Evolutionary conservation across 2,329 filamentous ascomycete species (phyloP).

Genomic region (Microsporum canis): DNA sequence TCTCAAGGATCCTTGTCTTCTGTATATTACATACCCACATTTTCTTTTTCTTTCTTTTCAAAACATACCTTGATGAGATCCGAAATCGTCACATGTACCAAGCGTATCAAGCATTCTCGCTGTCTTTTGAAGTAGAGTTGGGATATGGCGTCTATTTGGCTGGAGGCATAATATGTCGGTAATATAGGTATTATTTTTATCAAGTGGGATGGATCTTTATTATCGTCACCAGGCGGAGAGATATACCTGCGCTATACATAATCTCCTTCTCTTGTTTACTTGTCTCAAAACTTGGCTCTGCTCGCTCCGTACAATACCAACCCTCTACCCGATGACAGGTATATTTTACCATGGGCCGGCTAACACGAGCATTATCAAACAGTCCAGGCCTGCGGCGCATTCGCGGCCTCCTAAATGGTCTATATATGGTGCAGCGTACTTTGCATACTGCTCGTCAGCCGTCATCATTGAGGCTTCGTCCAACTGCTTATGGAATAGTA

Average conservation of each 20-base stretch:
- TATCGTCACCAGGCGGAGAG: neutral
- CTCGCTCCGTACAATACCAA: neutral
- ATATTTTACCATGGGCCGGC: neutral
- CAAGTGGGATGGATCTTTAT: neutral
- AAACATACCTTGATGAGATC: neutral
- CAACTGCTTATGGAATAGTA: neutral
- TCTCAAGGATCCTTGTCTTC: neutral
- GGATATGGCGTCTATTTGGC: conserved; percentile 1
- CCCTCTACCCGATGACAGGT: neutral
- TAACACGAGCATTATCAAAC: neutral
- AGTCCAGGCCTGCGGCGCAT: neutral
- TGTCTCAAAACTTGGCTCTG: neutral
- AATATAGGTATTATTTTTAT: neutral
- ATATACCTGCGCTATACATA: neutral
- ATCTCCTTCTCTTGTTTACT: neutral
- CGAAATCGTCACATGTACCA: neutral
- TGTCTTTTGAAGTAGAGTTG: neutral
- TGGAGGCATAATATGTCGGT: neutral
- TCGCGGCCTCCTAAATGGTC: neutral
- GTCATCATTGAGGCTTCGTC: neutral
- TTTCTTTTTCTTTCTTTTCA: neutral
- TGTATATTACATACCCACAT: conserved; percentile 3
- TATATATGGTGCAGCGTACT: neutral
- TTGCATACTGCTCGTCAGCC: neutral
- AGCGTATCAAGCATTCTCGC: neutral